Percentiles rank a stretch among this genome's conserved stretches.
Conservation (phyloP, 345 rosid species). For the Brassica incana region DNA sequence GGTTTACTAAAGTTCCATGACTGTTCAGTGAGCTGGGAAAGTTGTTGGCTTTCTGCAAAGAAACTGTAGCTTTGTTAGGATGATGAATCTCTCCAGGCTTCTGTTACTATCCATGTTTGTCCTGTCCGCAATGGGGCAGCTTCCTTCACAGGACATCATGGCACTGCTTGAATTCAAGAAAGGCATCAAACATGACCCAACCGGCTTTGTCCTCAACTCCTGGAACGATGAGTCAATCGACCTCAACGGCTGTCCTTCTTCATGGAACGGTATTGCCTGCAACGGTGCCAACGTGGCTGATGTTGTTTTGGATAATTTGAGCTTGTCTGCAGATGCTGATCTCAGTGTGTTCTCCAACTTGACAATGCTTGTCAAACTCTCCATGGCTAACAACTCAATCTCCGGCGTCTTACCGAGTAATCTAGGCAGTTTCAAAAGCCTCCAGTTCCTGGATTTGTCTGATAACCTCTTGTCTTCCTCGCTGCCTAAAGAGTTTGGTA, state of each 20-base stretch:
- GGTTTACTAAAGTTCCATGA: constrained; percentile 29
- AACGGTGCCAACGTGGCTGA: constrained; percentile 90
- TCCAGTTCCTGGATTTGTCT: constrained; percentile 78
- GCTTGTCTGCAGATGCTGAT: constrained; percentile 77
- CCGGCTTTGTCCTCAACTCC: constrained; percentile 87
- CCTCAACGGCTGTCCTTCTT: constrained; percentile 93
- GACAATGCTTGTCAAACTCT: constrained; percentile 83
- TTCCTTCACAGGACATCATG: constrained; percentile 94
- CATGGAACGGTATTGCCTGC: constrained; percentile 95
- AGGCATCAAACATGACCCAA: constrained; percentile 92
- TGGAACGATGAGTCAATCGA: constrained; percentile 99
- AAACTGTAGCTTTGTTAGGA: constrained; percentile 19
- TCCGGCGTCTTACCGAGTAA: constrained; percentile 67
- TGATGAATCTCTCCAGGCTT: constrained; percentile 44
- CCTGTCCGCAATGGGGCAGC: constrained; percentile 71
- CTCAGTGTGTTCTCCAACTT: constrained; percentile 78
- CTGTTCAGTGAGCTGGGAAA: constrained; percentile 15
- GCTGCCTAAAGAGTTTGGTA: constrained; percentile 67
- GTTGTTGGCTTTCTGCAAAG: constrained; percentile 23
- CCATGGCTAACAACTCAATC: constrained; percentile 88
- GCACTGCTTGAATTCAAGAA: constrained; percentile 93
- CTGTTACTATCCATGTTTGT: constrained; percentile 49
- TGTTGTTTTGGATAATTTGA: constrained; percentile 77
- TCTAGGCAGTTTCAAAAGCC: constrained; percentile 66
- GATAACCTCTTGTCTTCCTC: constrained; percentile 69